These are phyloP conservation scores for Filobasidium floriforme DNA, from an alignment of 768 basidiomycete genomes.

Conservation along the genomic window DNA sequence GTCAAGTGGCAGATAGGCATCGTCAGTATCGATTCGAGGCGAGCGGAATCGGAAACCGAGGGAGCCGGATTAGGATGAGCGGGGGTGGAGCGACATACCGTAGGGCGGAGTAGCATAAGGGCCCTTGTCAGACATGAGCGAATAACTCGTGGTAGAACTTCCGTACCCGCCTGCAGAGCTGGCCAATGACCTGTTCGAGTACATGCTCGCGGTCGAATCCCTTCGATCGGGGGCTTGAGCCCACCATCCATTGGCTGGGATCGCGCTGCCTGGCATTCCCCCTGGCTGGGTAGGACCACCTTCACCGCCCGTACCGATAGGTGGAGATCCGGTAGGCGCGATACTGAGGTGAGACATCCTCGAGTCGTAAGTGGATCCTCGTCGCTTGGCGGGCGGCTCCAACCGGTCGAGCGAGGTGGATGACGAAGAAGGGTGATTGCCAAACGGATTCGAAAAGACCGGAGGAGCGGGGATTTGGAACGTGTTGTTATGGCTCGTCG, in stretches of 20 bases:
- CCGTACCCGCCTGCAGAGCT: conserved; percentile 45
- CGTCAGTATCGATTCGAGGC: background rate
- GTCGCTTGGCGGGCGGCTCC: conserved; percentile 59
- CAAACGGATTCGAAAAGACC: conserved; percentile 13
- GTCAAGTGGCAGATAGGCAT: background rate
- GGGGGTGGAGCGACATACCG: background rate
- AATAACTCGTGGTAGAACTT: conserved; percentile 26
- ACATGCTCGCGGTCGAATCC: conserved; percentile 64
- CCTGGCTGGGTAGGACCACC: background rate
- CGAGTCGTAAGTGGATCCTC: conserved; percentile 74
- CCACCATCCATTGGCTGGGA: background rate
- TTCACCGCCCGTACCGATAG: conserved; percentile 1
- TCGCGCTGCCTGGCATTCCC: conserved; percentile 5
- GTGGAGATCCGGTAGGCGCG: background rate
- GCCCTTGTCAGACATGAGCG: conserved; percentile 21
- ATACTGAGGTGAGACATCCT: conserved; percentile 19
- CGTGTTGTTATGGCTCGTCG: conserved; percentile 6
- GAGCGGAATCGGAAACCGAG: no score
- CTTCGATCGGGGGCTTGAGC: conserved; percentile 55
- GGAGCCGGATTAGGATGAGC: no score
- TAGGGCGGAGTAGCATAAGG: background rate
- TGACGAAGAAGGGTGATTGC: background rate
- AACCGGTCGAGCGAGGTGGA: conserved; percentile 12
- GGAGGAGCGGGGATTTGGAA: conserved; percentile 15
- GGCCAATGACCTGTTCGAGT: conserved; percentile 54